These are phyloP conservation scores for Kodamaea restingae DNA, from an alignment of 805 yeast genomes.

Conservation along the genomic window DNA sequence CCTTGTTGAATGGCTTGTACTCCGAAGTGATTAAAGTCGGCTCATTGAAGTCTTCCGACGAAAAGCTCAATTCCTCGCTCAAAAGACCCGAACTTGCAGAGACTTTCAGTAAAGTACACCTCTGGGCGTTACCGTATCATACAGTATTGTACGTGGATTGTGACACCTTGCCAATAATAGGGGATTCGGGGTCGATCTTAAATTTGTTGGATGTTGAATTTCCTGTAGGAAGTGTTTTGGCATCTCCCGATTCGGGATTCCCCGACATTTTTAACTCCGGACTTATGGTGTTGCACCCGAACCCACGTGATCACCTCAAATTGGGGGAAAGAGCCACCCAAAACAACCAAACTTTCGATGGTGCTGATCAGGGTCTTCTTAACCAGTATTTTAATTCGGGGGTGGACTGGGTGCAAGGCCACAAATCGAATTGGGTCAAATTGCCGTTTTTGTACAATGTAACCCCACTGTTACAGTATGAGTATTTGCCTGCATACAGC, in stretches of 20 bases:
- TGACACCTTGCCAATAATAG: constrained; percentile 49
- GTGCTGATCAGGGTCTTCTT: constrained; percentile 88
- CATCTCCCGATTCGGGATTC: constrained; percentile 85
- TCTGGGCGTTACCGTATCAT: constrained; percentile 50
- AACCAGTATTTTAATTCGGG: constrained; percentile 62
- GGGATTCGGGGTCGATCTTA: constrained; percentile 16
- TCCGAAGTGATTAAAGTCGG: constrained; percentile 28
- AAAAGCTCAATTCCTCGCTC: constrained; percentile 31
- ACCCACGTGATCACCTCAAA: constrained; percentile 33
- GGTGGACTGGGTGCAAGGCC: constrained; percentile 36
- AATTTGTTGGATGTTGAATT: constrained; percentile 28
- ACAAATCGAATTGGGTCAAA: constrained; percentile 53
- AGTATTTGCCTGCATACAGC: constrained; percentile 66
- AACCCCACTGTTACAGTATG: constrained; percentile 60
- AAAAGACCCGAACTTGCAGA: constrained; percentile 50
- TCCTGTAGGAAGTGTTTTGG: constrained; percentile 33
- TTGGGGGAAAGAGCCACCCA: constrained; percentile 29
- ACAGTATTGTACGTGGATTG: constrained; percentile 59
- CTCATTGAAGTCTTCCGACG: constrained; percentile 20
- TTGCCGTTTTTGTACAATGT: constrained; percentile 84
- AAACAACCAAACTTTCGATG: constrained; percentile 55
- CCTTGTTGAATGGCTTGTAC: constrained; percentile 23
- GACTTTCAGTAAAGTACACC: constrained; percentile 53
- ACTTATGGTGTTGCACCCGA: constrained; percentile 59
- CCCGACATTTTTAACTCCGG: constrained; percentile 89